Conservation (phyloP, 1,284 basidiomycete genomes). For the Xerocomus nothofagi region DNA sequence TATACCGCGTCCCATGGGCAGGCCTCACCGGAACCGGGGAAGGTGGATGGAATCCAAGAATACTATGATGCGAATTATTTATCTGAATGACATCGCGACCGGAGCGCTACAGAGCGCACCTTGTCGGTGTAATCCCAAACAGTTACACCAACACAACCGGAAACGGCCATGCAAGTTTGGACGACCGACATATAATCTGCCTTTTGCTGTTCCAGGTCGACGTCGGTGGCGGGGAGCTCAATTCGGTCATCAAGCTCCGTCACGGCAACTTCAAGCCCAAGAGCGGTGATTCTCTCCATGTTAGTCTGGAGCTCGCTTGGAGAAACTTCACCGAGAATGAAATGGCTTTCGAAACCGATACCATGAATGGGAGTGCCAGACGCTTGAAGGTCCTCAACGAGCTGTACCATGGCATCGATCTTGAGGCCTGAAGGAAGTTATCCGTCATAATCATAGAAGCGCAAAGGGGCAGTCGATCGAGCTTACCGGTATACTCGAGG, state of each 20-base stretch:
- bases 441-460: neutral
- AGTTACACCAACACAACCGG: slow-evolving; percentile 20
- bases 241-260: slow-evolving; percentile 58
- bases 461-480: neutral
- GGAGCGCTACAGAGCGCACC: slow-evolving; percentile 2
- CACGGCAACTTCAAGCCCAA: slow-evolving; percentile 55
- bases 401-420: slow-evolving; percentile 24
- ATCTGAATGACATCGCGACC: no score
- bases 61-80: slow-evolving; percentile 5
- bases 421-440: slow-evolving; percentile 10
- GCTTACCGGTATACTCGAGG: slow-evolving; percentile 15
- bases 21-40: slow-evolving; percentile 13
- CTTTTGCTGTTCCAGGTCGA: slow-evolving; percentile 49
- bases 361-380: slow-evolving; percentile 16
- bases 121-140: slow-evolving; percentile 24
- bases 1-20: slow-evolving; percentile 23
- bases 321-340: slow-evolving; percentile 50
- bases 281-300: slow-evolving; percentile 45
- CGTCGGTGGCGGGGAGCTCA: slow-evolving; percentile 48
- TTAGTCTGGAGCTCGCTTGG: slow-evolving; percentile 38
- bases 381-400: slow-evolving; percentile 17
- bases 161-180: slow-evolving; percentile 14
- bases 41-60: slow-evolving; percentile 16
- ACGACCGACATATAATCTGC: slow-evolving; percentile 17
- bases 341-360: slow-evolving; percentile 37